Conservation (phyloP, 2,329 filamentous ascomycete species). For the Colletotrichum gloeosporioides region DNA sequence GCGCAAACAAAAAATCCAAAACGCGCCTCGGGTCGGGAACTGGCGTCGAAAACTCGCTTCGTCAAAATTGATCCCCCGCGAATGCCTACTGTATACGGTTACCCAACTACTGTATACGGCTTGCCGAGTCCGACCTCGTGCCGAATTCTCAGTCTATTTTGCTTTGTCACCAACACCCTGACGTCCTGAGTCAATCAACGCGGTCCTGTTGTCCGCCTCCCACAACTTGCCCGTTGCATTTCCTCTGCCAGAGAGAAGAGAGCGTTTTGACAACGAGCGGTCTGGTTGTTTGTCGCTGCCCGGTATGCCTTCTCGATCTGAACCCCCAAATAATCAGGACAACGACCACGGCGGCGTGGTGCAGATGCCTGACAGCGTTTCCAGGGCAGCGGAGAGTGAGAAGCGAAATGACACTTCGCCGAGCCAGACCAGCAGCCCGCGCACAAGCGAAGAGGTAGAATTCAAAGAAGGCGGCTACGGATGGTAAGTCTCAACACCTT, state of each 20-base stretch:
- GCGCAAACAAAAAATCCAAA: not conserved
- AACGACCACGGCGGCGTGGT: slow-evolving; percentile 12
- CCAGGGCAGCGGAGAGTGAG: slow-evolving; percentile 2
- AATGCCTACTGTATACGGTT: not conserved
- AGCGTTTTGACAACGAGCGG: not conserved
- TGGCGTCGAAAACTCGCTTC: not conserved
- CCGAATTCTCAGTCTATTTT: not conserved
- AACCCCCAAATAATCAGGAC: not conserved
- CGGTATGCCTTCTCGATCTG: slow-evolving; percentile 16
- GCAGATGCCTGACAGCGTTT: slow-evolving; percentile 14
- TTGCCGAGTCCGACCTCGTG: not conserved
- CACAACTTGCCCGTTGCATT: not conserved
- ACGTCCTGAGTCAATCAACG: not conserved
- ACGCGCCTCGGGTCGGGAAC: not conserved
- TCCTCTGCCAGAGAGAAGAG: not conserved
- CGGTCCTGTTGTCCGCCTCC: not conserved
- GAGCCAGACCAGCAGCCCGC: not conserved
- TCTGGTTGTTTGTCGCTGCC: not conserved
- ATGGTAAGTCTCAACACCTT: slow-evolving; percentile 45
- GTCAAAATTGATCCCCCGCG: not conserved
- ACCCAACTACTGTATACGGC: not conserved
- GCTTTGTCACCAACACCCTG: not conserved
- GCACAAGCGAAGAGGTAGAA: slow-evolving; percentile 27
- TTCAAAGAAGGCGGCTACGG: slow-evolving; percentile 65
- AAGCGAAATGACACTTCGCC: not conserved